These are phyloP conservation scores for Beauveria sp. DNA, from an alignment of 2,329 filamentous ascomycete species.

Conservation along the genomic window DNA sequence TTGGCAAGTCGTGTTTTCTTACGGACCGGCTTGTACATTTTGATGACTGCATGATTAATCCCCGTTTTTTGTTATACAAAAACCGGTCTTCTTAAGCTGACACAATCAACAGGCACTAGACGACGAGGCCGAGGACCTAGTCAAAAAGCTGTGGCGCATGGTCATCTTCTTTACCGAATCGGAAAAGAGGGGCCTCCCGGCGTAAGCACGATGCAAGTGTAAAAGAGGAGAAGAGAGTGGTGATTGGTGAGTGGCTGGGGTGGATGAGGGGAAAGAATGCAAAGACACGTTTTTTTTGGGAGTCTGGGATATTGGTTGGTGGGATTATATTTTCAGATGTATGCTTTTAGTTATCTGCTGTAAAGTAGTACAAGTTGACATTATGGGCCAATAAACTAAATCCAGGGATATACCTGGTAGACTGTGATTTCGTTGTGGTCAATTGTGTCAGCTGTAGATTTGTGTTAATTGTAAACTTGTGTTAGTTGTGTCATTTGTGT, in stretches of 20 bases:
- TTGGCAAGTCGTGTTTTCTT: no score
- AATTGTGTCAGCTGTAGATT: no score
- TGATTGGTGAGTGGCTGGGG: not conserved
- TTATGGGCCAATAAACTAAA: not conserved
- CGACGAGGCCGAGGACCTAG: conserved; percentile 87
- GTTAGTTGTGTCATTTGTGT: no score
- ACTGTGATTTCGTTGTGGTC: no score
- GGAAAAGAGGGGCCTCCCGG: conserved; percentile 79
- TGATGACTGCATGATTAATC: not conserved
- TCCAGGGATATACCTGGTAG: no score
- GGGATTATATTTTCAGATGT: not conserved
- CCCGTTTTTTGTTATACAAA: not conserved
- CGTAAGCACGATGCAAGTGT: conserved; percentile 29
- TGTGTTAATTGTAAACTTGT: no score
- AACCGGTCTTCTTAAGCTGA: not conserved
- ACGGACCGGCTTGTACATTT: no score
- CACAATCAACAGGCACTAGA: conserved; percentile 62
- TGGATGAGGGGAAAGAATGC: not conserved
- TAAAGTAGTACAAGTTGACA: not conserved
- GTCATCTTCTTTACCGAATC: conserved; percentile 95
- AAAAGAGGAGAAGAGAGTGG: not conserved
- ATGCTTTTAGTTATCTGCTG: not conserved
- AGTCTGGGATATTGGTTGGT: not conserved
- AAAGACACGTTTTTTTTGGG: not conserved
- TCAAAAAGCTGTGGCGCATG: conserved; percentile 98